phyloP scores from a whole-genome alignment of 2,329 filamentous ascomycete species.

The Fusarium pseudocircinatum region DNA sequence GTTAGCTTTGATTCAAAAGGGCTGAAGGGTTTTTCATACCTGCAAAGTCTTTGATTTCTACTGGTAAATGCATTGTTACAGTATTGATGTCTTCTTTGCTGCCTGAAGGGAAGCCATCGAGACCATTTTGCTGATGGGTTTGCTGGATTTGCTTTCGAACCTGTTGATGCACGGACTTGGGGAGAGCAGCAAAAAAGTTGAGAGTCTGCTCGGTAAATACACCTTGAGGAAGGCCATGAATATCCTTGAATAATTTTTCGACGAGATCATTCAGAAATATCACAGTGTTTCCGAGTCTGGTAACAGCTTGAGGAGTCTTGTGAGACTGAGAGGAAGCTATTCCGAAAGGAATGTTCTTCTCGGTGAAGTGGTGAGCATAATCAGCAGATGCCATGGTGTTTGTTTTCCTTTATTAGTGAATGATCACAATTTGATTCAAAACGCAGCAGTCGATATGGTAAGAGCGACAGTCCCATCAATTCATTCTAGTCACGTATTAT shows the following conservation, averaged over 20 bases:
- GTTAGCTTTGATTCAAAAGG: background rate
- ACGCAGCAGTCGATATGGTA: rapidly evolving
- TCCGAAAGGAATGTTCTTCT: conserved; percentile 64
- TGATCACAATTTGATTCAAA: too few relatives aligned
- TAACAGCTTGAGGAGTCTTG: conserved; percentile 55
- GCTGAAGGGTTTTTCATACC: background rate
- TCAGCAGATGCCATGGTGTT: background rate
- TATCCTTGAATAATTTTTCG: conserved; percentile 39
- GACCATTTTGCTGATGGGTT: rapidly evolving
- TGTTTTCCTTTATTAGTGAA: rapidly evolving
- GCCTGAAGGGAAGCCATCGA: conserved; percentile 7
- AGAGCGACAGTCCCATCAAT: background rate
- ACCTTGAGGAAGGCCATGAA: conserved; percentile 35
- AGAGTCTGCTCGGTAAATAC: conserved; percentile 1
- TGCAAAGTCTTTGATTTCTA: conserved; percentile 64
- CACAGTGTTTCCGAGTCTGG: conserved; percentile 60
- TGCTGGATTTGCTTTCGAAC: conserved; percentile 2
- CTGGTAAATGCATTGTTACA: conserved; percentile 60
- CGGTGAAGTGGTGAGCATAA: conserved; percentile 56
- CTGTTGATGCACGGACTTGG: background rate
- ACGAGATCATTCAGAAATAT: conserved; percentile 60
- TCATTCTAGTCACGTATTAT: background rate
- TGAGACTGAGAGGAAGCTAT: conserved; percentile 56
- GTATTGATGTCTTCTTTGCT: conserved; percentile 23
- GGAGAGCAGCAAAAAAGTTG: conserved; percentile 16